Evolutionary conservation across 169 alveolate genomes (phyloP), one percentile per base, ranked within the genome.

Genomic region (Plasmodium coatneyi): DNA sequence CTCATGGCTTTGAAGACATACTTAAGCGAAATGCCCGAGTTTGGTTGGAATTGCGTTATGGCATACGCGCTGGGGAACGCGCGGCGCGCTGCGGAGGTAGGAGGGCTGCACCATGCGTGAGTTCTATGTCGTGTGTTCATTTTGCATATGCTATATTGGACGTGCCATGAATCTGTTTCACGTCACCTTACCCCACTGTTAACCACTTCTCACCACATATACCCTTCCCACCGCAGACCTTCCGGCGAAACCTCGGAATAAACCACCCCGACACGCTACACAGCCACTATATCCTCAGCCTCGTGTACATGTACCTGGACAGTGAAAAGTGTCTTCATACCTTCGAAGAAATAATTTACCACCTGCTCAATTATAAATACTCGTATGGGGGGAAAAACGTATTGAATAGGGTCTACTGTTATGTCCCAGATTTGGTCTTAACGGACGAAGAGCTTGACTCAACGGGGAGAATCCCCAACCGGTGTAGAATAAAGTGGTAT

Each of bases 311-410:
- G 80, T 25, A 86, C 41, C 70, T 86, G 39, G 25, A 86, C 25
- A 72, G 70, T 86, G 66, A 32, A 9, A 78, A 36, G 30, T 66
- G 93, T 34, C 60, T 86, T 12, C 41, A 86, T 32, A 72, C 32
- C 16, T 86, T 86, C 19, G 93, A 86, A 52, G 80, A 76, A 16
- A 74, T 86, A 49, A 34, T 10, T 70, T 86, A 72, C 80, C 54
- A 86, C 60, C 36, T 84, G 49, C 25, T 74, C 28, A 84, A 84
- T 52, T 84, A 84, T 14, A 76, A 76, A 6, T 84, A 84, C 66
- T 28, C 66, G 0, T 34, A 74, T 84, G 43, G 28, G 9, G 93
- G 49, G 32, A 41, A 74, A 16, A 84, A 74, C 79, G 32, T 74
- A 28, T 5, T 74, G 54, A 84, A 56, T 56, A 16, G 32, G 19